Conservation (phyloP, 306 rosid genomes). For the Castanospermum australe region DNA sequence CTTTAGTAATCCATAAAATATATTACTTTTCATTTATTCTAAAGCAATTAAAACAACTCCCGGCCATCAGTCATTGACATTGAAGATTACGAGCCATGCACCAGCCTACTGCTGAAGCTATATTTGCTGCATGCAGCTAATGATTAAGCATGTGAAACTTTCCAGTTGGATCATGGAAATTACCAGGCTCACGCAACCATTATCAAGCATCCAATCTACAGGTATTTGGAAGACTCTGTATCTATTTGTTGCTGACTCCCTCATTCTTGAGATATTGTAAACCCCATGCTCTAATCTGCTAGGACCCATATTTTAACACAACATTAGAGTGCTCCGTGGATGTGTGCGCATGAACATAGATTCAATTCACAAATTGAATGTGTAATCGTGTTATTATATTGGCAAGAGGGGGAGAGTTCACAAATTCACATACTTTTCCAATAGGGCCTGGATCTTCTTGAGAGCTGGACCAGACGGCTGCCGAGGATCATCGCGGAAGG, state of each 20-base stretch:
- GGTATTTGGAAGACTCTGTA: slow-evolving; percentile 76
- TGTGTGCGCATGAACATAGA: background rate
- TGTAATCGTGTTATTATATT: background rate
- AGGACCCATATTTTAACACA: background rate
- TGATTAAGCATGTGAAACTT: background rate
- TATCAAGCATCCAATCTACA: slow-evolving; percentile 88
- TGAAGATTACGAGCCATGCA: background rate
- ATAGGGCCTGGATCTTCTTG: slow-evolving; percentile 83
- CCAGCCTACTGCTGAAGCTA: background rate
- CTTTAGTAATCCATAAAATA: background rate
- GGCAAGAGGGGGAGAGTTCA: background rate
- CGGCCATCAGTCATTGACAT: background rate
- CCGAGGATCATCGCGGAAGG: slow-evolving; percentile 67
- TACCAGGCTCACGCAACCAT: slow-evolving; percentile 80
- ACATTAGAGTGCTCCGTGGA: background rate
- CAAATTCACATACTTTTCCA: slow-evolving; percentile 64
- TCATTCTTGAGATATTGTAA: slow-evolving; percentile 74
- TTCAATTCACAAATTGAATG: background rate
- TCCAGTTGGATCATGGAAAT: background rate
- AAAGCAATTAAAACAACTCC: slow-evolving; percentile 21
- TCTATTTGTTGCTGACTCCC: slow-evolving; percentile 78
- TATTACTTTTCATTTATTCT: background rate
- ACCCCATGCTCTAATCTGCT: slow-evolving; percentile 87
- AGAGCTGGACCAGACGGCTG: slow-evolving; percentile 80
- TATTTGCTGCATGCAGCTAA: background rate